Evolutionary conservation across 1,284 basidiomycete genomes (phyloP).

Genomic region (Exsudoporus floridanus): DNA sequence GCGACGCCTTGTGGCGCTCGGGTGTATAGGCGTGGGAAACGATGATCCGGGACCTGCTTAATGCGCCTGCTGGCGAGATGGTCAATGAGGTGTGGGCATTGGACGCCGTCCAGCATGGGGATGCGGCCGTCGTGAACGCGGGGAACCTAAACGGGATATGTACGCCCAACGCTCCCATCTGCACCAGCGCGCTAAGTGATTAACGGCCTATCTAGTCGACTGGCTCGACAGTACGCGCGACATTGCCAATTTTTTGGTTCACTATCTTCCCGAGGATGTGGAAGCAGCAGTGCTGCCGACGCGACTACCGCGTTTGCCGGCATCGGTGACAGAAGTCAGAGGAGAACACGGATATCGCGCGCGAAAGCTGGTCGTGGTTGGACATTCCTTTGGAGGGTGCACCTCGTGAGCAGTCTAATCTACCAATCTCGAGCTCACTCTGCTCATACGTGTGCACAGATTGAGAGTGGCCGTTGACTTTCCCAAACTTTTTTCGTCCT

Average conservation of each 20-base stretch:
- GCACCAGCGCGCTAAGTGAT: not conserved
- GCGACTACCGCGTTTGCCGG: slow-evolving; percentile 48
- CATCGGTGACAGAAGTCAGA: slow-evolving; percentile 42
- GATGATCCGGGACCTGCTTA: slow-evolving; percentile 49
- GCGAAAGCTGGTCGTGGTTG: slow-evolving; percentile 62
- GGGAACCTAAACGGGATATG: slow-evolving; percentile 53
- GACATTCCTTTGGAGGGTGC: slow-evolving; percentile 83
- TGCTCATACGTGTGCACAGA: slow-evolving; percentile 33
- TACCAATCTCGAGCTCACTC: not conserved
- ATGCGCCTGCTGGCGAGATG: slow-evolving; percentile 31
- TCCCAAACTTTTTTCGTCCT: slow-evolving; percentile 68
- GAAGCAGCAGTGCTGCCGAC: slow-evolving; percentile 43
- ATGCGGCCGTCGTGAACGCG: slow-evolving; percentile 66
- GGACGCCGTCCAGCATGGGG: slow-evolving; percentile 78
- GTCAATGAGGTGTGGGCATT: slow-evolving; percentile 80
- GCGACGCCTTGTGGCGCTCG: not conserved
- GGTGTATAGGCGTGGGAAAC: slow-evolving; percentile 65
- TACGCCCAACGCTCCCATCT: slow-evolving; percentile 32
- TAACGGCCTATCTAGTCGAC: slow-evolving; percentile 47
- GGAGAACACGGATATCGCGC: slow-evolving; percentile 43
- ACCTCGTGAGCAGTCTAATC: slow-evolving; percentile 50
- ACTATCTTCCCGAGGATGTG: slow-evolving; percentile 52
- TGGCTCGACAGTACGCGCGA: slow-evolving; percentile 74
- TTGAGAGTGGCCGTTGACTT: slow-evolving; percentile 58
- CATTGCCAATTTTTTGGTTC: slow-evolving; percentile 65